A percentile compares a stretch with the other conserved stretches of the same genome.
phyloP scores from a whole-genome alignment of 2,329 filamentous ascomycete genomes.

The Pestalotiopsis sp. region DNA sequence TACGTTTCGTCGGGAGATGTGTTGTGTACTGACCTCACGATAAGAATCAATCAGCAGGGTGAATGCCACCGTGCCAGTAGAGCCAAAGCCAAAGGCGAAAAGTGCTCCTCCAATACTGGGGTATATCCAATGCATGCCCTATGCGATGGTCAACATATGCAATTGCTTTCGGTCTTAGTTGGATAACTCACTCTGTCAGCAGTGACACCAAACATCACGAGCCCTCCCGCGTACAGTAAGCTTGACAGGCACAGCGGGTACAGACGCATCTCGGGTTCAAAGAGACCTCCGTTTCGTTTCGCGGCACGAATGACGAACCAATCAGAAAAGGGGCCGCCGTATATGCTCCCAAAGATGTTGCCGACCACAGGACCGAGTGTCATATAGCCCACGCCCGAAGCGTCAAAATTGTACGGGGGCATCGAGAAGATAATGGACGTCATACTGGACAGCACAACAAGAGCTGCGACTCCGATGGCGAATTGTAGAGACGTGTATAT shows the following conservation, averaged over 20 bases:
- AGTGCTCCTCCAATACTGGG: constrained; percentile 38
- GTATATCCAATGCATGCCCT: constrained; percentile 47
- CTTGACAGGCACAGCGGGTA: constrained; percentile 24
- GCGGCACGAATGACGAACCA: constrained; percentile 39
- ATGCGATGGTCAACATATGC: neutral
- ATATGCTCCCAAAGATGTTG: neutral
- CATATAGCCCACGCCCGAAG: constrained; percentile 15
- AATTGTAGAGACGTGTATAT: neutral
- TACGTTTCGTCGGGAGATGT: too few species aligned
- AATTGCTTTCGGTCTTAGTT: neutral
- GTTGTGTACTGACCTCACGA: constrained; percentile 29
- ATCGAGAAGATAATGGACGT: constrained; percentile 37
- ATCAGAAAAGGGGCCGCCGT: constrained; percentile 29
- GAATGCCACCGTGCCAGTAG: constrained; percentile 38
- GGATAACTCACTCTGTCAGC: neutral
- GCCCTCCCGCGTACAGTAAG: neutral
- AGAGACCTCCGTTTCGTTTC: constrained; percentile 39
- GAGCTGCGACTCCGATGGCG: neutral
- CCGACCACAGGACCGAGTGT: neutral
- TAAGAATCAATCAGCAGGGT: constrained; percentile 41
- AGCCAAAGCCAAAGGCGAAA: constrained; percentile 40
- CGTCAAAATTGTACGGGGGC: constrained; percentile 32
- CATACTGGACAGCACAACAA: constrained; percentile 18
- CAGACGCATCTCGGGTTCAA: constrained; percentile 47
- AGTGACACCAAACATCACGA: neutral